phyloP scores from a whole-genome alignment of 2,329 filamentous ascomycete species.

The Lasiodiplodia gonubiensis region DNA sequence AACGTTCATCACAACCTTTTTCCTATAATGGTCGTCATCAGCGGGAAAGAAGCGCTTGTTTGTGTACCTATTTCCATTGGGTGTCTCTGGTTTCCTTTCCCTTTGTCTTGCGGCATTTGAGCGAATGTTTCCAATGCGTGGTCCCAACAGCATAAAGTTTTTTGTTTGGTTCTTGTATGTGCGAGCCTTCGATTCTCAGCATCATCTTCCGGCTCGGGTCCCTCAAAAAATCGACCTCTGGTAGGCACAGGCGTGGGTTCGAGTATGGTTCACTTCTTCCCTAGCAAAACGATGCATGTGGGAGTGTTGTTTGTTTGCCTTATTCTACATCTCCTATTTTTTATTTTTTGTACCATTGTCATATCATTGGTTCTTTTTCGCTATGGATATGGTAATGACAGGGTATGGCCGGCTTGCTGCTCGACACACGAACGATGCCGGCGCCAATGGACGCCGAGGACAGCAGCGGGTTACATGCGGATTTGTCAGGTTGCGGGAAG shows the following conservation, averaged over 20 bases:
- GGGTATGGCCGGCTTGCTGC: not conserved
- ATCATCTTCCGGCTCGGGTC: slow-evolving; percentile 13
- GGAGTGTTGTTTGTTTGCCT: slow-evolving; percentile 18
- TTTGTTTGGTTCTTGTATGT: slow-evolving; percentile 5
- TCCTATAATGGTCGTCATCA: slow-evolving; percentile 5
- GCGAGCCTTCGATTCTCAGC: slow-evolving; percentile 15
- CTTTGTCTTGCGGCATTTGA: slow-evolving; percentile 27
- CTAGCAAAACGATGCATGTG: not conserved
- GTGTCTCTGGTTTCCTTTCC: not conserved
- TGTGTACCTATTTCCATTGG: slow-evolving; percentile 27
- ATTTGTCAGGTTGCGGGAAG: slow-evolving; percentile 20
- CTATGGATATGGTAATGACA: slow-evolving; percentile 10
- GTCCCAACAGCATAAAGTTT: slow-evolving; percentile 18
- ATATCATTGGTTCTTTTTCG: slow-evolving; percentile 7
- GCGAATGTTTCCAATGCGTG: slow-evolving; percentile 11
- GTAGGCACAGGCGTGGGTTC: not conserved
- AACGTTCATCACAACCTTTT: not conserved
- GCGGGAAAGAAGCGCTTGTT: slow-evolving; percentile 21
- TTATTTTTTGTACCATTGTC: slow-evolving; percentile 14
- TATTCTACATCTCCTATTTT: slow-evolving; percentile 13
- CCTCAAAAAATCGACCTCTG: slow-evolving; percentile 4
- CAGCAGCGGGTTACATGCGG: slow-evolving; percentile 14
- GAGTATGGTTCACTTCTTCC: slow-evolving; percentile 12
- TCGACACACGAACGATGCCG: not conserved
- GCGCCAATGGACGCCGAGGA: not conserved